A percentile compares a stretch with the other conserved stretches of the same genome.
phyloP scores from a whole-genome alignment of 2,329 filamentous ascomycete species.

The Grosmannia clavigera region DNA sequence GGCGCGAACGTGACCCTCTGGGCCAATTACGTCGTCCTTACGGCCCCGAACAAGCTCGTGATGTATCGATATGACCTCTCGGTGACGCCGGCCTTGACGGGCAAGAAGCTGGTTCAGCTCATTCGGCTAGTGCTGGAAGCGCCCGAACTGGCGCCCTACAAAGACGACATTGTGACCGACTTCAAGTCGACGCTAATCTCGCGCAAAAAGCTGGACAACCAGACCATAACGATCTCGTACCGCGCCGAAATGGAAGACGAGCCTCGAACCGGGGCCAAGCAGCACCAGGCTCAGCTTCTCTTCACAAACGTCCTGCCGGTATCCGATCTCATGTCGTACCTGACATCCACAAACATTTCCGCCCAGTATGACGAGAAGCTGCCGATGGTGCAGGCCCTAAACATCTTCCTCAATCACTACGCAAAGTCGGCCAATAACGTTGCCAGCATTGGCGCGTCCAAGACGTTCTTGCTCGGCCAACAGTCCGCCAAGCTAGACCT shows the following conservation, averaged over 20 bases:
- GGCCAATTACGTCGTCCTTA: constrained; percentile 16
- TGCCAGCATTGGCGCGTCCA: constrained; percentile 18
- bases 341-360: constrained; percentile 16
- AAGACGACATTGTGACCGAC: constrained; percentile 19
- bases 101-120: constrained; percentile 13
- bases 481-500: constrained; percentile 12
- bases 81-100: constrained; percentile 8
- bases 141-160: constrained; percentile 8
- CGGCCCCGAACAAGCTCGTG: constrained; percentile 6
- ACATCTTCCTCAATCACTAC: constrained; percentile 47
- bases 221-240: constrained; percentile 13
- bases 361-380: constrained; percentile 14
- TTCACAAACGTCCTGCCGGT: constrained; percentile 16
- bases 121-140: constrained; percentile 15
- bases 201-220: constrained; percentile 12
- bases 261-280: constrained; percentile 8
- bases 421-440: constrained; percentile 16
- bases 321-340: constrained; percentile 15
- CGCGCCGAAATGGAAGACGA: constrained; percentile 19
- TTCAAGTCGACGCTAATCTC: constrained; percentile 22
- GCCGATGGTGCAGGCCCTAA: constrained; percentile 54
- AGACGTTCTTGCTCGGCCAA: constrained; percentile 15
- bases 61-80: constrained; percentile 14
- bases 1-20: constrained; percentile 12
- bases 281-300: constrained; percentile 14